Percentiles rank a stretch among this genome's conserved stretches.
These are phyloP conservation scores for Pseudophaeomoniella oleicola DNA, from an alignment of 2,329 filamentous ascomycete species.

Conservation along the genomic window DNA sequence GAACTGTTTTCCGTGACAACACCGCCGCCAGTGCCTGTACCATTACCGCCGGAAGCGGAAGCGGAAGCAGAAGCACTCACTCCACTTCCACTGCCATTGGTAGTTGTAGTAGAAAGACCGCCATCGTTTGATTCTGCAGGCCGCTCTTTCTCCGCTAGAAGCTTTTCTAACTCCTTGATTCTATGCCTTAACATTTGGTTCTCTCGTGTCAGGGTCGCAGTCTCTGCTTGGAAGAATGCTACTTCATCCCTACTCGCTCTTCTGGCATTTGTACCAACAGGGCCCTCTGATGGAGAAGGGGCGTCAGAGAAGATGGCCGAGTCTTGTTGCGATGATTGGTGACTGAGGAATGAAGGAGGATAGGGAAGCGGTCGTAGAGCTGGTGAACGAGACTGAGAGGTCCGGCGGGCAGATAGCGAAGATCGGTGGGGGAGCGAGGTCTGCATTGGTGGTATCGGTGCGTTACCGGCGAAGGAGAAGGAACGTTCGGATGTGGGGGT, in stretches of 20 bases:
- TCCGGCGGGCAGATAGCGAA: constrained; percentile 18
- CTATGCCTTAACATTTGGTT: constrained; percentile 32
- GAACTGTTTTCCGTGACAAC: no score
- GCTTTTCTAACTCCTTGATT: constrained; percentile 27
- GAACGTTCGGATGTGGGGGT: constrained; percentile 28
- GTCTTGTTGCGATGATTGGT: constrained; percentile 3
- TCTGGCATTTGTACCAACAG: constrained; percentile 15
- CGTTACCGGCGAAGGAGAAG: constrained; percentile 19
- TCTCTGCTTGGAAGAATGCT: constrained; percentile 33
- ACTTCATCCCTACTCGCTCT: constrained; percentile 29
- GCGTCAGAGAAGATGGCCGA: constrained; percentile 9
- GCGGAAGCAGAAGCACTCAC: no score
- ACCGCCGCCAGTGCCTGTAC: no score
- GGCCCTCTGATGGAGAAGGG: constrained; percentile 12
- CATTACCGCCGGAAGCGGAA: no score
- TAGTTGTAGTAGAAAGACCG: no score
- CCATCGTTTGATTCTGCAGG: no score
- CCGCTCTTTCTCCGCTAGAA: not conserved
- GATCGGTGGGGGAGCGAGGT: constrained; percentile 10
- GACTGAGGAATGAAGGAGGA: constrained; percentile 1
- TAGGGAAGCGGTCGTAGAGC: constrained; percentile 17
- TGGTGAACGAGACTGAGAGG: constrained; percentile 23
- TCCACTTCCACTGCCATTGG: no score
- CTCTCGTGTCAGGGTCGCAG: constrained; percentile 28
- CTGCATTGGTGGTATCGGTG: constrained; percentile 16